These are phyloP conservation scores for Vigna unguiculata DNA, from an alignment of 306 rosid genomes.

Conservation along the genomic window DNA sequence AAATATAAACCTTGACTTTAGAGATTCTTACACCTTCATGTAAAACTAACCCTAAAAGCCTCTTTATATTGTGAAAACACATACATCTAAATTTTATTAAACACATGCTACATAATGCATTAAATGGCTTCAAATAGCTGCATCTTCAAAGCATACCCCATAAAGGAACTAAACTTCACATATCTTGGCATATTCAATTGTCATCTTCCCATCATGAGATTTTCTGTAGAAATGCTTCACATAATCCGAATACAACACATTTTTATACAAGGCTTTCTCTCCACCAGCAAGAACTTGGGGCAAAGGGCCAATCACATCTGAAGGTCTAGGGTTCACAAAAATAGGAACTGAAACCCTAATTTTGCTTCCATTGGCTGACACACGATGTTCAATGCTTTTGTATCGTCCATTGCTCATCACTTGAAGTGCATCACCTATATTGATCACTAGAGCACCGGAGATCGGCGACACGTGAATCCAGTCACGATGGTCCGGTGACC, in stretches of 20 bases:
- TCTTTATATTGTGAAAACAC: neutral
- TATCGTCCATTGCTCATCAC: conserved; percentile 71
- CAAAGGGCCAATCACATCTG: conserved; percentile 51
- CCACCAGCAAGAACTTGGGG: conserved; percentile 53
- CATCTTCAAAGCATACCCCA: neutral
- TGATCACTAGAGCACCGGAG: conserved; percentile 60
- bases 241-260: conserved; percentile 61
- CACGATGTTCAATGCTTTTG: conserved; percentile 69
- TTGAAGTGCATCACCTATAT: conserved; percentile 67
- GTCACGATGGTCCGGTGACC: neutral
- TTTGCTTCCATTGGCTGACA: conserved; percentile 52
- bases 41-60: neutral
- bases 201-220: conserved; percentile 70
- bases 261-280: conserved; percentile 53
- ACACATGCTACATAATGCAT: neutral
- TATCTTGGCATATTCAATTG: conserved; percentile 58
- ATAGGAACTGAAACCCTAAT: conserved; percentile 66
- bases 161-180: neutral
- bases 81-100: neutral
- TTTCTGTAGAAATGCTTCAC: conserved; percentile 64
- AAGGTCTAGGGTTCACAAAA: conserved; percentile 63
- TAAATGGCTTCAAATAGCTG: neutral
- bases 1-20: neutral
- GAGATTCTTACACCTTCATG: neutral
- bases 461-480: conserved; percentile 68